Conservation (phyloP, 1,284 basidiomycete genomes). For the Mycosarcoma mackinlayi region DNA sequence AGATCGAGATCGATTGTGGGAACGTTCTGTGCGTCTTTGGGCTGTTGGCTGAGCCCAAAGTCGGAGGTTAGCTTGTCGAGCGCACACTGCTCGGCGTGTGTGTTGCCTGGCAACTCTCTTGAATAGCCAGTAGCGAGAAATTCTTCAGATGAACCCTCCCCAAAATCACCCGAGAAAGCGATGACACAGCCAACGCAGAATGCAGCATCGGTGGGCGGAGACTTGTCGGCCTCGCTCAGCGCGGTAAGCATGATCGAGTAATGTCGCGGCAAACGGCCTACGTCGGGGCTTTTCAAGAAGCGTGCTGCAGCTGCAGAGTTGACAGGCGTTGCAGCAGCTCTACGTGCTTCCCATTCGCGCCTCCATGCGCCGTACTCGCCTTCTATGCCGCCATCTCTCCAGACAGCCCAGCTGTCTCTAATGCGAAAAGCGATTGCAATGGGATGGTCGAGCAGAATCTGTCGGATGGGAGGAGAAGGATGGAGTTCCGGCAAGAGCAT, state of each 20-base stretch:
- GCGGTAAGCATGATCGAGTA: constrained; percentile 75
- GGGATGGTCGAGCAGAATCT: constrained; percentile 73
- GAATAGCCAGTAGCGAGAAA: constrained; percentile 86
- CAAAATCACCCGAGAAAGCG: constrained; percentile 69
- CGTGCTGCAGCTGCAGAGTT: constrained; percentile 23
- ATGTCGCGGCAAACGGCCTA: constrained; percentile 39
- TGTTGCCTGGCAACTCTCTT: constrained; percentile 89
- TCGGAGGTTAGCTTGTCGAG: constrained; percentile 76
- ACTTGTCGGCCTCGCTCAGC: constrained; percentile 79
- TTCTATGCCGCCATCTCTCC: constrained; percentile 78
- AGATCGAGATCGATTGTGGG: constrained; percentile 73
- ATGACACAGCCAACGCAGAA: constrained; percentile 95
- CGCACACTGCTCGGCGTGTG: constrained; percentile 97
- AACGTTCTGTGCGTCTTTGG: not conserved
- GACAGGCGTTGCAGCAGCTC: constrained; percentile 50
- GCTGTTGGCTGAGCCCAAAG: constrained; percentile 7
- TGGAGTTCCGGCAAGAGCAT: constrained; percentile 36
- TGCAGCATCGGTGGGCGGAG: constrained; percentile 79
- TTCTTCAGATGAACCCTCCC: not conserved
- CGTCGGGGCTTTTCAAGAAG: constrained; percentile 9
- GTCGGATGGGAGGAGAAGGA: constrained; percentile 68
- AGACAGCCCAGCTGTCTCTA: constrained; percentile 83
- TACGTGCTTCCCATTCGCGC: constrained; percentile 69
- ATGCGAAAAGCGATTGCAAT: constrained; percentile 77
- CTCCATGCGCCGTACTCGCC: constrained; percentile 77